These are phyloP conservation scores for Saccharomycopsis microspora DNA, from an alignment of 805 yeast species.

Conservation along the genomic window DNA sequence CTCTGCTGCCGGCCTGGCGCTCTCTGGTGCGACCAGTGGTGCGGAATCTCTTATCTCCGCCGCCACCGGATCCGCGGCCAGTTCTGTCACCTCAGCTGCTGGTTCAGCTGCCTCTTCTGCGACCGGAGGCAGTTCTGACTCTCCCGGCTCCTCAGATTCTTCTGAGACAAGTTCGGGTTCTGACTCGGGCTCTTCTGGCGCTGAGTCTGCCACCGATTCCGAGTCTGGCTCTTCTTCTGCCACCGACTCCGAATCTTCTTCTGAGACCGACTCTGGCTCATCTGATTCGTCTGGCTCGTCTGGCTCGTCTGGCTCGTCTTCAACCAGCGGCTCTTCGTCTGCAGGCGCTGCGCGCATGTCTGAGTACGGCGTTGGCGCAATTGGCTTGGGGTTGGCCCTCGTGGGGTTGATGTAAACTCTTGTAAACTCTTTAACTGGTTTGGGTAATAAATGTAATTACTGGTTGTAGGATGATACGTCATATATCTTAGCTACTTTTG, in stretches of 20 bases:
- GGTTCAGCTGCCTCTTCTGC: slow-evolving; percentile 2
- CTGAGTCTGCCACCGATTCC: too few relatives aligned
- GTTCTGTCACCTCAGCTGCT: not conserved
- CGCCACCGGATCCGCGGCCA: too few relatives aligned
- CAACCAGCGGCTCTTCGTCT: not conserved
- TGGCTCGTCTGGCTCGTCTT: not conserved
- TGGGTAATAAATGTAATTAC: too few relatives aligned
- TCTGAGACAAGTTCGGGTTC: too few relatives aligned
- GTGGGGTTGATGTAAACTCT: not conserved
- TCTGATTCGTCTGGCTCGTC: too few relatives aligned
- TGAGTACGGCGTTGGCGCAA: not conserved
- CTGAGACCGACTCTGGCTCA: too few relatives aligned
- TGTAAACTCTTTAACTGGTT: not conserved
- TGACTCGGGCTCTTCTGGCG: too few relatives aligned
- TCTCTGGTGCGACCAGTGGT: slow-evolving; percentile 4
- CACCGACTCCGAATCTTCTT: too few relatives aligned
- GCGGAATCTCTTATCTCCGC: slow-evolving; percentile 3
- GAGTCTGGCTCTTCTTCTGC: too few relatives aligned
- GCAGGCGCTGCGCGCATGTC: not conserved
- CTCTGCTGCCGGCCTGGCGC: slow-evolving; percentile 2
- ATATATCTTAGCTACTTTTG: too few relatives aligned
- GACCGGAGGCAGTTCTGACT: not conserved
- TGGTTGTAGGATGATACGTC: too few relatives aligned
- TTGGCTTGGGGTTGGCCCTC: not conserved
- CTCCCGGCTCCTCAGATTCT: too few relatives aligned